Evolutionary conservation across 2,329 filamentous ascomycete genomes (phyloP).

Genomic region (Hymenoscyphus fructigenus): DNA sequence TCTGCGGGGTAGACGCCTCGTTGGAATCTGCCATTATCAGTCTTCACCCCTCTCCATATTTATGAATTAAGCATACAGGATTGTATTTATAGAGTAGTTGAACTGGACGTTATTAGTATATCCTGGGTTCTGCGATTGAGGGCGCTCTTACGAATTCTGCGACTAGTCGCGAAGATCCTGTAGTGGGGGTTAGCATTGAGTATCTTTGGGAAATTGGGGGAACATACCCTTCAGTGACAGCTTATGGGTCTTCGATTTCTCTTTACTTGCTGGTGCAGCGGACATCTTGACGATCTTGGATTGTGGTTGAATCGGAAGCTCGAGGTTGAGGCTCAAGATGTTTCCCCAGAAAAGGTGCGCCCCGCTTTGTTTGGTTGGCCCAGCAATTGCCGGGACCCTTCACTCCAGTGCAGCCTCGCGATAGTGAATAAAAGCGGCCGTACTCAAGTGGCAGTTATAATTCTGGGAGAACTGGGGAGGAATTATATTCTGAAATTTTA

Average conservation of each 20-base stretch:
- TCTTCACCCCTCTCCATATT: not conserved
- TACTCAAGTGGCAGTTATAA: not conserved
- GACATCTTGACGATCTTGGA: slow-evolving; percentile 26
- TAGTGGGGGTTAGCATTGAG: slow-evolving; percentile 2
- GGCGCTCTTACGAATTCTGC: slow-evolving; percentile 80
- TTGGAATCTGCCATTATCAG: slow-evolving; percentile 65
- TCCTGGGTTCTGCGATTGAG: not conserved
- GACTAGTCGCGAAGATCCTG: slow-evolving; percentile 78
- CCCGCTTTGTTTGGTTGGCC: slow-evolving; percentile 8
- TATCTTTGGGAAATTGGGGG: not conserved
- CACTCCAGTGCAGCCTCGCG: not conserved
- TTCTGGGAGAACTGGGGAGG: no score
- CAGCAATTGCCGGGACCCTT: slow-evolving; percentile 12
- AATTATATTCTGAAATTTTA: no score
- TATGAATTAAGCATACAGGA: slow-evolving; percentile 61
- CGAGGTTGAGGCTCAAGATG: not conserved
- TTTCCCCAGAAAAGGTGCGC: slow-evolving; percentile 13
- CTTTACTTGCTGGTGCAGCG: slow-evolving; percentile 45
- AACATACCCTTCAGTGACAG: slow-evolving; percentile 79
- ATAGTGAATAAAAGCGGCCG: no score
- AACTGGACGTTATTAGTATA: slow-evolving; percentile 55
- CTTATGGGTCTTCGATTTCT: slow-evolving; percentile 91
- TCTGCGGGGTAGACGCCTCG: slow-evolving; percentile 85
- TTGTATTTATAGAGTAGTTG: slow-evolving; percentile 97
- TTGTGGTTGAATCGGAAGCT: slow-evolving; percentile 3